Conservation (phyloP, 2,329 filamentous ascomycete species). For the Eurotiales sp. region DNA sequence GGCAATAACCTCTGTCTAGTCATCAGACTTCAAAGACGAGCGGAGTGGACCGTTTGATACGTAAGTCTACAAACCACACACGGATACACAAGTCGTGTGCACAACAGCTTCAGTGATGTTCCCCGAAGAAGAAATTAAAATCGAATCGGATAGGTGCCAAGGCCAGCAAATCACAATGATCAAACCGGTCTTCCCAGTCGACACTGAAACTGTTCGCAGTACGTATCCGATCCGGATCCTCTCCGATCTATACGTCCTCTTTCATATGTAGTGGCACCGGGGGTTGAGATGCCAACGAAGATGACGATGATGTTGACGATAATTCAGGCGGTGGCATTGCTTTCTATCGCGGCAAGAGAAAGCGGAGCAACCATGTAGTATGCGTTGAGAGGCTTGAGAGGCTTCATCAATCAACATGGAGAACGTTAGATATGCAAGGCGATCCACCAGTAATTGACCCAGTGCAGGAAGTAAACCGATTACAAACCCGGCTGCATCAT, state of each 20-base stretch:
- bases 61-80: not conserved
- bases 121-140: not conserved
- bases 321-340: conserved; percentile 9
- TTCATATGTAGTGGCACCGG: not conserved
- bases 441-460: conserved; percentile 1
- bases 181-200: conserved; percentile 1
- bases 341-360: conserved; percentile 2
- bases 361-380: conserved; percentile 1
- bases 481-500: conserved; percentile 7
- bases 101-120: not conserved
- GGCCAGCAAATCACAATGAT: not conserved
- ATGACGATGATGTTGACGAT: not conserved
- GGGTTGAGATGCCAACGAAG: not conserved
- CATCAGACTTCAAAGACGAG: not conserved
- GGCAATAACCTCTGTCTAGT: no score
- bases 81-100: not conserved
- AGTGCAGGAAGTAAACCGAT: not conserved
- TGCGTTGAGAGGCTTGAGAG: conserved; percentile 4
- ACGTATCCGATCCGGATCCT: conserved; percentile 7
- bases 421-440: not conserved
- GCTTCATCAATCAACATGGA: conserved; percentile 5
- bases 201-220: not conserved
- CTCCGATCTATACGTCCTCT: not conserved
- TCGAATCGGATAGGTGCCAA: not conserved
- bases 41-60: not conserved